These are phyloP conservation scores for Hyphopichia khmerensis DNA, from an alignment of 1,139 yeast genomes.

Conservation along the genomic window DNA sequence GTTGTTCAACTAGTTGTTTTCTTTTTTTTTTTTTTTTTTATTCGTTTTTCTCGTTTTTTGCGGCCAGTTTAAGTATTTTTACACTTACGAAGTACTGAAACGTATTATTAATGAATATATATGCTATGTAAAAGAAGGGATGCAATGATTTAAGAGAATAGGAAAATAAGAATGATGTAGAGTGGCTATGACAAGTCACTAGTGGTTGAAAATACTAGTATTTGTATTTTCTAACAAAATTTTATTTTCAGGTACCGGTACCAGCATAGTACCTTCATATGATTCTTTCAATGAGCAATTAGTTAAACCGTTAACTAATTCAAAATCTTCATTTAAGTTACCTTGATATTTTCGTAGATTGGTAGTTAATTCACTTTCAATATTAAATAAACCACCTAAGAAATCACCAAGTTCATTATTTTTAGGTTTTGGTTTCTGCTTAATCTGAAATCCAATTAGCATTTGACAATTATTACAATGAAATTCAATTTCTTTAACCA, in stretches of 20 bases:
- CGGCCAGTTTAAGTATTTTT: too few species aligned
- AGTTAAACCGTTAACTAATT: not conserved
- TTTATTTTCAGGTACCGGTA: not conserved
- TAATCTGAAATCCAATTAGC: not conserved
- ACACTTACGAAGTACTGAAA: too few species aligned
- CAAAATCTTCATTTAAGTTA: not conserved
- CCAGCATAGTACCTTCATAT: too few species aligned
- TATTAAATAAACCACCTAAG: not conserved
- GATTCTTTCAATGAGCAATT: not conserved
- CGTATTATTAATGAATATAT: too few species aligned
- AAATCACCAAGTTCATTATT: not conserved
- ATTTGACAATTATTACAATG: not conserved
- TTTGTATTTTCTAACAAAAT: not conserved
- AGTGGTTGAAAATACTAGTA: not conserved
- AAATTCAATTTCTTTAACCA: not conserved
- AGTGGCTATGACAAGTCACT: not conserved
- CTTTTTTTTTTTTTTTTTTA: too few species aligned
- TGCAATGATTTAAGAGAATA: too few species aligned
- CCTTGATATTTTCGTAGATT: not conserved
- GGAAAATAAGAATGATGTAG: not conserved
- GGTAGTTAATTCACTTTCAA: not conserved
- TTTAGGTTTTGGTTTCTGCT: not conserved
- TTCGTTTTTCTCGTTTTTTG: too few species aligned
- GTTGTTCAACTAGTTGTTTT: too few species aligned
- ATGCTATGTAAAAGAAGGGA: too few species aligned